These are phyloP conservation scores for Hordeum vulgare DNA, from an alignment of 176 grass and related monocot species.

Conservation along the genomic window DNA sequence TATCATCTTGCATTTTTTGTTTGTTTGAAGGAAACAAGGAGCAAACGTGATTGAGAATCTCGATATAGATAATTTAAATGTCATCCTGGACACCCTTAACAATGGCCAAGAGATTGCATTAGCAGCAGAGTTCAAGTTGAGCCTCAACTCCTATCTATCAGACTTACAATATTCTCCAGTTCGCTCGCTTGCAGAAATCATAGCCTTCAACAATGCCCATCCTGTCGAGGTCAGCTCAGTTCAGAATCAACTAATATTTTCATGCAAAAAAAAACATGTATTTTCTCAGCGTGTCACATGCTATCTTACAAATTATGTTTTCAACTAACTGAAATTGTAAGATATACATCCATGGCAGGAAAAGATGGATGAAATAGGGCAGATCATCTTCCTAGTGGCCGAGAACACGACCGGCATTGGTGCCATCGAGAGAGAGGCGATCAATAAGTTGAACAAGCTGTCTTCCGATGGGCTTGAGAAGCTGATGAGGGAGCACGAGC, in stretches of 20 bases:
- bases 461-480: constrained; percentile 29
- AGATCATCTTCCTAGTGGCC: constrained; percentile 33
- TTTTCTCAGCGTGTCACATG: too few relatives aligned
- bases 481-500: constrained; percentile 26
- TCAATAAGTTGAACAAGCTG: constrained; percentile 27
- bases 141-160: constrained; percentile 41
- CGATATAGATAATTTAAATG: constrained; percentile 29
- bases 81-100: constrained; percentile 32
- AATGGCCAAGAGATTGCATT: constrained; percentile 37
- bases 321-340: not conserved
- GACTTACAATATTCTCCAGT: constrained; percentile 38
- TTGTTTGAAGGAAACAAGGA: constrained; percentile 24
- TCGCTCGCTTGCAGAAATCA: constrained; percentile 42
- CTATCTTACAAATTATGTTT: not conserved
- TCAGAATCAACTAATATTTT: not conserved
- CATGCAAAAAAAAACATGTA: too few relatives aligned
- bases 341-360: constrained; percentile 10
- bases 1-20: not conserved
- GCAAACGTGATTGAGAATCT: constrained; percentile 40
- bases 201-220: constrained; percentile 61
- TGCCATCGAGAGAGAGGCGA: not conserved
- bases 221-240: constrained; percentile 7
- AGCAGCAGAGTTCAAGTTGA: constrained; percentile 55
- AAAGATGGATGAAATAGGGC: constrained; percentile 39
- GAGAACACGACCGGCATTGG: constrained; percentile 45